Evolutionary conservation across 2,329 filamentous ascomycete genomes (phyloP), one percentile per base, ranked within the genome.

Genomic region (Elsinoe batatas): DNA sequence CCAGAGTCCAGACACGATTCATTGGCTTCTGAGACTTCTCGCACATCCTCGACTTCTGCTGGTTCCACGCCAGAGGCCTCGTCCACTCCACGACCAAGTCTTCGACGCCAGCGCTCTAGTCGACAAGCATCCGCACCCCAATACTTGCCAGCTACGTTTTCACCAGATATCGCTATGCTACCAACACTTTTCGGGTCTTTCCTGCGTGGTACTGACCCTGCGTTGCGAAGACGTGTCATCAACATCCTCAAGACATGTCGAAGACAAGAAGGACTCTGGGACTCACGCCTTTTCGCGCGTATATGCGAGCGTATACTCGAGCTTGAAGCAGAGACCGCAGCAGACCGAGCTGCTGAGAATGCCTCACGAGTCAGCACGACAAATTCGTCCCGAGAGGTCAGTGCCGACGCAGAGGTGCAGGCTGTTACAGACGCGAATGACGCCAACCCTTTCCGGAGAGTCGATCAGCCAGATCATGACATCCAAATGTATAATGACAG

Each of bases 251-350:
- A 33, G 12, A 36, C 22, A 11, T 44, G 53, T 22, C 32, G 42
- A 6, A 15, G 53, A 7, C 53, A 55, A 26, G 53, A 55, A 47
- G 53, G 53, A 10, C 40, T 55, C 17, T 47, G 40, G 32, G 40
- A 55, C 18, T 22, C 22, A 12, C 37, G 32, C 15, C 42, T 55
- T 8, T 44, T 55, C 15, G 53, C 53, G 7, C 22, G 18, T 13
- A 36, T 55, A 18, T 42, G 53, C 12, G 53, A 55, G 20, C 53
- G 53, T 1, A 47, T 55, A 6, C 37, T 55, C 8, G 53, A 55
- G 36, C 22, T 55, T 10, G 53, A 55, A 38, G 53, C 47, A 3
- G 47, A 51, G 17, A 26, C 8, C 10, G 47, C 30, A 12, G 33
- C 33, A 10, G 18, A 51, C 17, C 26, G 32, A 13, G 47, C 32